Base-by-base conservation (phyloP, 257 asterid genomes). In the Solanum ossicruentum region DNA sequence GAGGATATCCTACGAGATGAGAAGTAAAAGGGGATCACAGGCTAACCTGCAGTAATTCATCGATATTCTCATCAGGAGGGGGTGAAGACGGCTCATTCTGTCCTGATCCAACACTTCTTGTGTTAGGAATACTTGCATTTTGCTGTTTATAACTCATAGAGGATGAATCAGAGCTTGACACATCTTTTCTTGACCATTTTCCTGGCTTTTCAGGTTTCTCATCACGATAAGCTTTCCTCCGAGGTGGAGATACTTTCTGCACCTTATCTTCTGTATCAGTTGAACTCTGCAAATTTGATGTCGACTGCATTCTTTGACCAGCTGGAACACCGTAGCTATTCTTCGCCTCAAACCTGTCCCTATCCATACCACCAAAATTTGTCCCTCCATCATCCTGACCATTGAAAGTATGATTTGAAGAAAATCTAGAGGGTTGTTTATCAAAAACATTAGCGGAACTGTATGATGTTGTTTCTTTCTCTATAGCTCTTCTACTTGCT, bases 31-130 rank as follows among this genome's bases (percentile, higher is more conserved):
- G 51, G 41, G 23, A 9, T 80, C 32, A 15, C 81, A 85, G 71
- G 84, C 92, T 63, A 86, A 97, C 99, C 99, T 95, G 95, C 45
- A 97, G 98, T 88, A 95, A 94, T 89, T 95, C 99, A 85, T 93
- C 89, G 88, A 97, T 93, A 84, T 92, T 90, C 79, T 91, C 97
- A 85, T 94, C 95, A 43, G 6, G 81, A 81, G 93, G 91, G 85
- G 93, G 91, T 18, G 90, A 85, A 81, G 63, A 51, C 52, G 16
- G 65, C 49, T 77, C 82, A 26, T 93, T 78, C 84, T 86, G 93
- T 84, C 86, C 91, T 57, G 89, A 80, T 51, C 90, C 89, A 77
- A 83, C 75, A 88, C 90, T 84, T 82, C 18, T 89, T 72, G 89
- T 88, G 58, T 21, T 89, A 65, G 91, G 88, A 81, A 56, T 90